Conservation (phyloP, 2,329 filamentous ascomycete genomes). For the Colletotrichum lindemuthianum region DNA sequence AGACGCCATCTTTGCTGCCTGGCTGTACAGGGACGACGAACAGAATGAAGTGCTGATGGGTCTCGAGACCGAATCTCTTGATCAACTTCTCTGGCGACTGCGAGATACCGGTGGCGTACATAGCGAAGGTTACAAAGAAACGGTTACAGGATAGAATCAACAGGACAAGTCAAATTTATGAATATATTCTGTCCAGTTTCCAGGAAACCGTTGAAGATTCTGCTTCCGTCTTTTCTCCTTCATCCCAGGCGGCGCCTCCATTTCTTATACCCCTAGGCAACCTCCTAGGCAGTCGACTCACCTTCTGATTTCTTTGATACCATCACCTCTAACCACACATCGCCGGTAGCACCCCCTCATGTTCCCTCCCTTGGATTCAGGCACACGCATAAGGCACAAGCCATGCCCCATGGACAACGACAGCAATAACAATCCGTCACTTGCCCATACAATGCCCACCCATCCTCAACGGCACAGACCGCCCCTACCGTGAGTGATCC, state of each 20-base stretch:
- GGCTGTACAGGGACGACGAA: not conserved
- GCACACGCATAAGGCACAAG: slow-evolving; percentile 3
- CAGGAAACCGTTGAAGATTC: too few species aligned
- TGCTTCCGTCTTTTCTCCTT: not conserved
- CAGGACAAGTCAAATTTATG: not conserved
- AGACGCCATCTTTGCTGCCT: not conserved
- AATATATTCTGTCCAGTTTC: too few species aligned
- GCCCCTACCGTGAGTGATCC: not conserved
- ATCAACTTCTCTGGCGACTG: slow-evolving; percentile 11
- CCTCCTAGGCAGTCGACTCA: not conserved
- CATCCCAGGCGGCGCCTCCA: not conserved
- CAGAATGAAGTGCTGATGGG: slow-evolving; percentile 14
- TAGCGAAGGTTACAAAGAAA: not conserved
- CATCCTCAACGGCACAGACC: slow-evolving; percentile 2
- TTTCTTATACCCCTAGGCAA: slow-evolving; percentile 3
- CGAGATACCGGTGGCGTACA: slow-evolving; percentile 29
- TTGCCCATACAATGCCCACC: not conserved
- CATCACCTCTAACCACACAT: not conserved
- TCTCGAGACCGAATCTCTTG: slow-evolving; percentile 7
- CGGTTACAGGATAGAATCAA: not conserved
- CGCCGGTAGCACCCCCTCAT: not conserved
- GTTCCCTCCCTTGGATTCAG: slow-evolving; percentile 1
- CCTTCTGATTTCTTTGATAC: slow-evolving; percentile 4
- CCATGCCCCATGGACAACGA: not conserved
- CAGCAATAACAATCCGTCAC: slow-evolving; percentile 1